phyloP scores from a whole-genome alignment of 2,329 filamentous ascomycete species.

The Colletotrichum sp. region DNA sequence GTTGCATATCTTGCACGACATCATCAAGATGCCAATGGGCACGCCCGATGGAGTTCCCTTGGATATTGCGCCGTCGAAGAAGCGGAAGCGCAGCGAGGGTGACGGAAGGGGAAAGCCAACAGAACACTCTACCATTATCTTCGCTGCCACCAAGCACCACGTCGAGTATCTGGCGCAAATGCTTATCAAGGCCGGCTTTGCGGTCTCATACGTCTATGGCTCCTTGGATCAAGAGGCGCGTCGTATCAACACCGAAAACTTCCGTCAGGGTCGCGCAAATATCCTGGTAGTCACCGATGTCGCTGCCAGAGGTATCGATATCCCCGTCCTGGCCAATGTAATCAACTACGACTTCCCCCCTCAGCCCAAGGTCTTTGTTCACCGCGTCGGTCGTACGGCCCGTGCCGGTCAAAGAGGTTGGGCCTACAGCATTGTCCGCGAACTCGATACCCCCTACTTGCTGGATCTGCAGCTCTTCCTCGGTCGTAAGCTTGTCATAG shows the following conservation, averaged over 20 bases:
- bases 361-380: slow-evolving; percentile 95
- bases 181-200: slow-evolving; percentile 82
- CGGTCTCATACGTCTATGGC: slow-evolving; percentile 93
- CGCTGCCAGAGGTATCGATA: slow-evolving; percentile 96
- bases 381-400: slow-evolving; percentile 94
- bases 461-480: slow-evolving; percentile 95
- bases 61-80: slow-evolving; percentile 61
- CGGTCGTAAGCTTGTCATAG: slow-evolving; percentile 80
- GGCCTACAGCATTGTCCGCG: slow-evolving; percentile 91
- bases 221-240: slow-evolving; percentile 93
- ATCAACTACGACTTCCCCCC: slow-evolving; percentile 99
- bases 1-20: slow-evolving; percentile 84
- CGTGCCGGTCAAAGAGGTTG: slow-evolving; percentile 91
- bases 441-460: slow-evolving; percentile 88
- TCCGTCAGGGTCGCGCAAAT: slow-evolving; percentile 82
- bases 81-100: slow-evolving; percentile 69
- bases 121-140: slow-evolving; percentile 91
- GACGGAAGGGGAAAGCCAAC: slow-evolving; percentile 75
- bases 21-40: slow-evolving; percentile 87
- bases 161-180: slow-evolving; percentile 89
- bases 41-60: slow-evolving; percentile 58
- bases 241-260: slow-evolving; percentile 90
- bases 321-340: slow-evolving; percentile 92
- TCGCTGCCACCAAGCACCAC: slow-evolving; percentile 94
- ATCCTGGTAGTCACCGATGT: slow-evolving; percentile 97